A percentile compares a stretch with the other conserved stretches of the same genome.
phyloP scores from a whole-genome alignment of 306 rosid genomes.

The Hylodesmum podocarpum region DNA sequence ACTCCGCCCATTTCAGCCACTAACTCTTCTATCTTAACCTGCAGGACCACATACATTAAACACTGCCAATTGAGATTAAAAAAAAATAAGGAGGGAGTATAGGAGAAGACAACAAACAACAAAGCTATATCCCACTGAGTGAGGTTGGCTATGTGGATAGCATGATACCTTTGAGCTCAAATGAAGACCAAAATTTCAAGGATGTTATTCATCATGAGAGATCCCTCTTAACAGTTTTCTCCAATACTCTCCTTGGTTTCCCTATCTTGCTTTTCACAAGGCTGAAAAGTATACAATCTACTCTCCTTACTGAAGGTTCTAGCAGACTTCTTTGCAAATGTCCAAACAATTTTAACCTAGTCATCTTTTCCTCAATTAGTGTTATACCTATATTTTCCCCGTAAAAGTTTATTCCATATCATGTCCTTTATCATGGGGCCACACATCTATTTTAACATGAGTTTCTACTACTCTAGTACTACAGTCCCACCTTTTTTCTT shows the following conservation, averaged over 20 bases:
- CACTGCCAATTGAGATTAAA: neutral
- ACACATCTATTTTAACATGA: neutral
- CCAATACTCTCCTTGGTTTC: neutral
- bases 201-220: neutral
- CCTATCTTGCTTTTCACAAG: neutral
- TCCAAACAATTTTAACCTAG: neutral
- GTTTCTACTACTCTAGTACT: no score
- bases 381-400: neutral
- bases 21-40: constrained; percentile 69
- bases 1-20: constrained; percentile 93
- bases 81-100: neutral
- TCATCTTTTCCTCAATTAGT: neutral
- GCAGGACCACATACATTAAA: constrained; percentile 31
- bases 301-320: neutral
- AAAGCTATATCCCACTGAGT: neutral
- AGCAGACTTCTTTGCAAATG: neutral
- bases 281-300: neutral
- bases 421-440: neutral
- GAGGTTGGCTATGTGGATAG: neutral
- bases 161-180: neutral
- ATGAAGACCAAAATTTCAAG: neutral
- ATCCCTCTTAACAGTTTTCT: neutral
- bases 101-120: constrained; percentile 2
- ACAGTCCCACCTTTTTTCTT: neutral
- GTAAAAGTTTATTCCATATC: neutral